Base-by-base conservation (phyloP, 352 stramenopile species). In the Pythium aphanidermatum region DNA sequence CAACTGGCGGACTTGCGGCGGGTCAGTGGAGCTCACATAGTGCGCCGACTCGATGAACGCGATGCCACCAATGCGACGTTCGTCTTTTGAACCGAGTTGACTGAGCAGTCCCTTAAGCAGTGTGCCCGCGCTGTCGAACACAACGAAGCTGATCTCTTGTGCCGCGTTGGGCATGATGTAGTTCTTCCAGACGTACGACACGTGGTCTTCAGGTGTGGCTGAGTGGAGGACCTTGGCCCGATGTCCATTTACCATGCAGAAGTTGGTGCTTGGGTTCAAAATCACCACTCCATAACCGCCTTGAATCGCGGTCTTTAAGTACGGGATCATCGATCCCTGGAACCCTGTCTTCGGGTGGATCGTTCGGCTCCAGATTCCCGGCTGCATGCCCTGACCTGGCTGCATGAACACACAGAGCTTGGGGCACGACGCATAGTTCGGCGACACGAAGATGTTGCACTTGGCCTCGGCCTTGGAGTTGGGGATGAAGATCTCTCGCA, bases 401-500 rank as follows among this genome's bases (percentile, higher is more conserved):
- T 94, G 83, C 52, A 92, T 51, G 54, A 94, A 94, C 48, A 94
- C 58, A 40, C 78, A 91, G 21, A 94, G 63, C 46, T 86, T 84
- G 16, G 75, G 64, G 52, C 81, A 91, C 34, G 75, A 66, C 3
- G 77, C 74, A 51, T 91, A 92, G 52, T 91, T 90, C 36, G 68
- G 48, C 21, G 80, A 89, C 11, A 90, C 74, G 35, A 94, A 94
- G 63, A 94, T 83, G 53, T 80, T 92, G 62, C 83, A 92, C 26
- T 75, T 77, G 33, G 83, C 83, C 45, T 92, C 81, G 17, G 83
- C 83, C 50, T 90, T 91, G 47, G 78, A 84, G 59, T 90, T 92
- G 12, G 83, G 83, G 53, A 94, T 94, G 55, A 85, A 92, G 41
- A 90, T 86, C 60, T 94, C 83, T 51, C 75, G 74, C 46, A 94